Conservation (phyloP, 225 moss, liverwort and hornwort genomes). For the Antitrichia curtipendula region DNA sequence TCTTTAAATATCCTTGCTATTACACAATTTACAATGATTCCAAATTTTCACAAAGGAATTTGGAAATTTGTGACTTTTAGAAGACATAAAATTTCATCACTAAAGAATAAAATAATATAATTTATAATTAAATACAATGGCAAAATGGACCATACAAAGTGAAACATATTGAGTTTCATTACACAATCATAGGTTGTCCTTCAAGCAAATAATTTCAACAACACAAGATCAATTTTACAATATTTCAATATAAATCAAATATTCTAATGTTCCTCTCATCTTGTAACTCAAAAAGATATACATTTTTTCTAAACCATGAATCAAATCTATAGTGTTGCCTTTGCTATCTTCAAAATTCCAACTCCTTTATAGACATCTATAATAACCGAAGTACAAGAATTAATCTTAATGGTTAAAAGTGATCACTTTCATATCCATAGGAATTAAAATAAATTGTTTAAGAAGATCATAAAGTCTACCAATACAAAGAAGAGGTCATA, state of each 20-base stretch:
- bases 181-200: too few species aligned
- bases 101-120: neutral
- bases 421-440: neutral
- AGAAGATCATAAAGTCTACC: neutral
- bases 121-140: neutral
- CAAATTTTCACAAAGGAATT: neutral
- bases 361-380: neutral
- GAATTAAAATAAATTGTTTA: neutral
- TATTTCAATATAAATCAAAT: too few species aligned
- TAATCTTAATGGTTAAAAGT: neutral
- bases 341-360: neutral
- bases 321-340: neutral
- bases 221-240: too few species aligned
- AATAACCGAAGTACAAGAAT: neutral
- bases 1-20: neutral
- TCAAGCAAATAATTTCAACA: too few species aligned
- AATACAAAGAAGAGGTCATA: neutral
- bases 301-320: too few species aligned
- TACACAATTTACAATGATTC: neutral
- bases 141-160: neutral
- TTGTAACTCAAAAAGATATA: too few species aligned
- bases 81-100: neutral
- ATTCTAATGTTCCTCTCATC: too few species aligned
- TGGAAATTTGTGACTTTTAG: neutral
- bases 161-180: neutral